These are phyloP conservation scores for Melaleuca quinquenervia DNA, from an alignment of 345 rosid genomes.

Conservation along the genomic window DNA sequence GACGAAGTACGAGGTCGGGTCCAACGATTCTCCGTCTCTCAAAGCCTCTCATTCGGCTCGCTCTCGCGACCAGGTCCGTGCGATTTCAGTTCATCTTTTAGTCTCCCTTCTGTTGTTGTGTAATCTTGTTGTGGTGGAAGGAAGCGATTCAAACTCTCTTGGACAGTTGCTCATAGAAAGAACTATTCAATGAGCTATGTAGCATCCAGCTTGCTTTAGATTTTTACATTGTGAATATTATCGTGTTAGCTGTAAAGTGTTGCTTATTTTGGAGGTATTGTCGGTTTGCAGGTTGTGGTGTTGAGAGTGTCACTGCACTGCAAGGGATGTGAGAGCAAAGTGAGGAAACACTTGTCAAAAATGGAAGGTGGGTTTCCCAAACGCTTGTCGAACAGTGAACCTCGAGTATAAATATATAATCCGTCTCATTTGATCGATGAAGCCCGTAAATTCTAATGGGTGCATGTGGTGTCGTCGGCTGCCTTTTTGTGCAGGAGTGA, in stretches of 20 bases:
- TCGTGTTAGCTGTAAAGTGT: not conserved
- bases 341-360: constrained; percentile 78
- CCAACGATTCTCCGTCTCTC: constrained; percentile 5
- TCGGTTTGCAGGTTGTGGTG: constrained; percentile 56
- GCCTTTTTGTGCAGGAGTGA: constrained; percentile 32
- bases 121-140: not conserved
- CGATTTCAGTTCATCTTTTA: not conserved
- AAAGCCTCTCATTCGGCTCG: constrained; percentile 32
- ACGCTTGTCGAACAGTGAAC: not conserved
- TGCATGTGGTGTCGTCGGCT: not conserved
- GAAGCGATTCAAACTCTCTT: not conserved
- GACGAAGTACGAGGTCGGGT: constrained; percentile 3
- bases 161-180: not conserved
- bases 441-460: not conserved
- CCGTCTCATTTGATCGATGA: not conserved
- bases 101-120: not conserved
- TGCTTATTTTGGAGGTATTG: not conserved
- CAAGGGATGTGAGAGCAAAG: constrained; percentile 96
- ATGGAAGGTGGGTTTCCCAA: constrained; percentile 57
- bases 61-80: constrained; percentile 29
- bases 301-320: constrained; percentile 87
- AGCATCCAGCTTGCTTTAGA: no score
- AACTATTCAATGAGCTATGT: not conserved
- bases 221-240: no score
- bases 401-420: not conserved